Percentiles rank a stretch among this genome's conserved stretches.
Conservation (phyloP, 2,329 filamentous ascomycete genomes). For the Dothidotthia symphoricarpi region DNA sequence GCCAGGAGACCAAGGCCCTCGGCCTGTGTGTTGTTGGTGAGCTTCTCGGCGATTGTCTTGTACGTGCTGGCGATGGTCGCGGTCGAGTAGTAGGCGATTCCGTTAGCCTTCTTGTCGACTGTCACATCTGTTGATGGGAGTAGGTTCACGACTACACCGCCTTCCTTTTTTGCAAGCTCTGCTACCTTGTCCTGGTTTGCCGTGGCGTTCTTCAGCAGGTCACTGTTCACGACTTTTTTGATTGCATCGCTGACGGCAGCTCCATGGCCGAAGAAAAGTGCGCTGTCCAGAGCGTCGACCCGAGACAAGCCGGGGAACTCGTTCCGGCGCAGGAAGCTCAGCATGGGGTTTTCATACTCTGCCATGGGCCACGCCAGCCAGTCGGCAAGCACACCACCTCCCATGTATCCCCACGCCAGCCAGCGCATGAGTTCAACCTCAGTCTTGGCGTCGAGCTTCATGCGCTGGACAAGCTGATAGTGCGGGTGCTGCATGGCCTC, state of each 20-base stretch:
- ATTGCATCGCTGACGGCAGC: constrained; percentile 46
- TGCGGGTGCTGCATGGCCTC: constrained; percentile 82
- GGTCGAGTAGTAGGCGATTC: constrained; percentile 75
- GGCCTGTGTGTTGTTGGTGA: constrained; percentile 54
- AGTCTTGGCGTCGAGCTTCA: constrained; percentile 35
- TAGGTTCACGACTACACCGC: constrained; percentile 62
- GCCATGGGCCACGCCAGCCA: constrained; percentile 85
- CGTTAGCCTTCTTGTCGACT: constrained; percentile 62
- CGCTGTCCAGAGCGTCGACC: constrained; percentile 69
- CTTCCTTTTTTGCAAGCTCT: constrained; percentile 51
- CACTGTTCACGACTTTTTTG: constrained; percentile 42
- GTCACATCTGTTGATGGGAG: constrained; percentile 57
- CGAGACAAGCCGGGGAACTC: constrained; percentile 71
- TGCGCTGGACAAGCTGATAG: constrained; percentile 66
- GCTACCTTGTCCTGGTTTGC: constrained; percentile 62
- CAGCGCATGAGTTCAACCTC: constrained; percentile 71
- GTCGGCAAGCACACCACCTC: constrained; percentile 75
- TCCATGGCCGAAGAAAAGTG: constrained; percentile 70
- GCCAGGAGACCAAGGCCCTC: constrained; percentile 66
- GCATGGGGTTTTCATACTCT: constrained; percentile 66
- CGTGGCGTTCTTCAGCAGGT: constrained; percentile 56
- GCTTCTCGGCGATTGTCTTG: constrained; percentile 61
- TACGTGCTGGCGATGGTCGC: constrained; percentile 64
- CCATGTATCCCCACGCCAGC: constrained; percentile 92
- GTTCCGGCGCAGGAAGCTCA: constrained; percentile 71